Evolutionary conservation across 2,329 filamentous ascomycete species (phyloP).

Genomic region (Leptosphaerulina australis): DNA sequence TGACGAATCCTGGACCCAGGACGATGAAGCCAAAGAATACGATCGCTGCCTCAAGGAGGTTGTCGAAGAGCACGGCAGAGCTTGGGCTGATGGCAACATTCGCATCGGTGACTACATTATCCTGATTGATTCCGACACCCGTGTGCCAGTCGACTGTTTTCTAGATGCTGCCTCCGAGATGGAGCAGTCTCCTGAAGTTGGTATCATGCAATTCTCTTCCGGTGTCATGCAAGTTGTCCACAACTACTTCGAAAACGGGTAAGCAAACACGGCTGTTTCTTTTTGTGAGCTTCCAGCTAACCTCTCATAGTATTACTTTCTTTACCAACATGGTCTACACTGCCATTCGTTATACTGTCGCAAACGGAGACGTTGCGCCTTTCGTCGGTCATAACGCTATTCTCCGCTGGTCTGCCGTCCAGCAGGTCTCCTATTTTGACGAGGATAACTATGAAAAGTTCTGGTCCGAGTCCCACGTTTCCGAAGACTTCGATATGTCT

Average conservation of each 20-base stretch:
- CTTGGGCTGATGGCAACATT: conserved; percentile 83
- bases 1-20: conserved; percentile 42
- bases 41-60: conserved; percentile 62
- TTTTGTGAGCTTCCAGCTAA: conserved; percentile 1
- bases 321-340: conserved; percentile 79
- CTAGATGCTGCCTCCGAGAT: conserved; percentile 79
- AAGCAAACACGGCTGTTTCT: too few species aligned
- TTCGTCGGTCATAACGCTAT: conserved; percentile 80
- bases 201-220: conserved; percentile 75
- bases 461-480: conserved; percentile 76
- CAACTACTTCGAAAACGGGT: conserved; percentile 71
- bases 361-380: conserved; percentile 71
- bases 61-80: conserved; percentile 69
- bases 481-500: conserved; percentile 76
- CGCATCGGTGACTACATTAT: conserved; percentile 81
- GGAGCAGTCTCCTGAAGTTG: conserved; percentile 78
- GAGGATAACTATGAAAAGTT: conserved; percentile 68
- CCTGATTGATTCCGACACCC: conserved; percentile 76
- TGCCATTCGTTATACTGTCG: conserved; percentile 70
- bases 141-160: conserved; percentile 75
- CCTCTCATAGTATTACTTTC: conserved; percentile 63
- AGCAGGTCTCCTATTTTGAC: conserved; percentile 60
- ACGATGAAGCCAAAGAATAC: conserved; percentile 31
- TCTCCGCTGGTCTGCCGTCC: conserved; percentile 70
- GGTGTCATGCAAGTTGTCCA: conserved; percentile 76